Evolutionary conservation across 306 rosid species (phyloP), one percentile per base, ranked within the genome.

Genomic region (Carpinus viminea): DNA sequence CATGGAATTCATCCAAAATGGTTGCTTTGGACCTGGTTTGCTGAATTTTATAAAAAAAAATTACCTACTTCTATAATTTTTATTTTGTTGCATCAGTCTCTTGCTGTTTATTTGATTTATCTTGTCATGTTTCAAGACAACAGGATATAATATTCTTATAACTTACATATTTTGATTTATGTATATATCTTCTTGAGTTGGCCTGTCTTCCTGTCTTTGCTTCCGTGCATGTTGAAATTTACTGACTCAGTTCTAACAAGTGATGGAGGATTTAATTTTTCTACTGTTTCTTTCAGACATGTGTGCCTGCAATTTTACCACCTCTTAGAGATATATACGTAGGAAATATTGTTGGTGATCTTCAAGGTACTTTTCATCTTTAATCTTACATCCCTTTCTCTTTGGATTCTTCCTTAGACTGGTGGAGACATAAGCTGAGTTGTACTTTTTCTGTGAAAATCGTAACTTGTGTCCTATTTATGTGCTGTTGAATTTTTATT

Each of bases 291-390:
- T 26, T 78, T 77, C 91, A 95, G 99, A 95, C 98, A 21, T 93
- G 99, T 75, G 55, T 8, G 62, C 99, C 99, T 73, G 91, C 99
- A 72, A 93, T 95, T 82, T 79, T 95, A 0, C 99, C 99, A 61
- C 98, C 99, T 75, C 93, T 95, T 73, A 81, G 74, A 83, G 91
- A 92, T 72, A 89, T 95, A 82, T 95, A 91, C 81, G 85, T 90
- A 53, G 77, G 89, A 73, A 95, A 89, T 82, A 76, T 95, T 81
- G 89, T 76, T 51, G 93, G 91, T 74, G 93, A 88, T 77, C 96
- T 95, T 62, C 82, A n/a, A 89, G 99, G 99, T 95, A 92, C 72
- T 53, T 80, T 75, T 62, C 81, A 57, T 80, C 68, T 82, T 55
- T 76, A 31, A 81, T 78, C 65, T 78, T 68, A 21, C 50, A 50